Evolutionary conservation across 2,329 filamentous ascomycete genomes (phyloP), one percentile per base, ranked within the genome.

Genomic region (Biscogniauxia mediterranea): DNA sequence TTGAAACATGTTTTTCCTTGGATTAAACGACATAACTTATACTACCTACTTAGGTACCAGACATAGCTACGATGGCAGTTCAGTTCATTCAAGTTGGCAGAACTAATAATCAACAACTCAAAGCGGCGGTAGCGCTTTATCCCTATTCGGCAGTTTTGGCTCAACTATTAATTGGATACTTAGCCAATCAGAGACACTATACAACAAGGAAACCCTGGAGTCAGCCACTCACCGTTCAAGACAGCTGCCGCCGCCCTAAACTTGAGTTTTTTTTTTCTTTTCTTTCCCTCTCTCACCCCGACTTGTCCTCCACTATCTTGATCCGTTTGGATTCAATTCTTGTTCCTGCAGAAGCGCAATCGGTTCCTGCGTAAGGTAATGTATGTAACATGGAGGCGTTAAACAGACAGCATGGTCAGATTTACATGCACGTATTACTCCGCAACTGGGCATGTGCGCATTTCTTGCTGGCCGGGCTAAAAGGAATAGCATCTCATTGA

Each of bases 321-420:
- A 50, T 49, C 32, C 32, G n/a, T 46, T 50, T 56, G 54, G 54
- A 17, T 54, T 26, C 21, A 19, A 20, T 26, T 57, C 61, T 20
- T 57, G 66, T 68, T 68, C 69, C 65, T 70, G 67, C 68, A 70
- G 66, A 65, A 68, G 66, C 61, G 65, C 58, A 61, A 61, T 66
- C 63, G 65, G 65, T 66, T 63, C 65, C 64, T 67, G 61, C 65
- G 52, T 57, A 32, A 32, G n/a, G 17, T 28, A 15, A 49, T 23
- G 46, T 20, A 51, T 9, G n/a, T 26, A 32, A 42, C 50, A 32
- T 25, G 38, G 17, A 20, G 46, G 52, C 32, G 28, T 32, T 38
- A 25, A 32, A 17, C 20, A 5, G 25, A 28, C 2, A 52, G 51
- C 23, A 26, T 21, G 19, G 9, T 52, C 51, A 52, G 54, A 46